Evolutionary conservation across 257 asterid genomes (phyloP), one percentile per base, ranked within the genome.

Genomic region (Coffea eugenioides): DNA sequence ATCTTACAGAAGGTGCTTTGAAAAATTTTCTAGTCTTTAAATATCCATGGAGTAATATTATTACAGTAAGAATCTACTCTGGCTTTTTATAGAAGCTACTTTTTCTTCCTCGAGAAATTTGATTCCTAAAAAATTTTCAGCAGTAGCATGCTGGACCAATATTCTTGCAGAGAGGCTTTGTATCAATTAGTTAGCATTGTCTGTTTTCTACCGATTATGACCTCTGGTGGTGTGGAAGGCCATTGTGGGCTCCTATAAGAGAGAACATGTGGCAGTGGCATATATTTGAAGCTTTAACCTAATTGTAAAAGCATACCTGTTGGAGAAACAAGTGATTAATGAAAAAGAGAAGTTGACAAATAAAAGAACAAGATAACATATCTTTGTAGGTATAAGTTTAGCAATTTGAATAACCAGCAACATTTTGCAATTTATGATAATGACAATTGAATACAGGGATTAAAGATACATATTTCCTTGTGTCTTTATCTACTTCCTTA

Each of bases 1-100:
- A 84, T 79, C 77, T 76, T 51, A 41, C 66, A 77, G 73, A 59
- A 49, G 68, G 45, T 83, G 81, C 84, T 85, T 82, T 76, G 43
- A 73, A 75, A 16, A 65, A 77, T 64, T 25, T 67, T 31, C 39
- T 72, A 39, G 34, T 39, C 43, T 76, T 36, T 56, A 73, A 65
- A 43, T 41, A 36, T 45, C 66, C 66, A 31, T 70, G 45, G 43
- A 41, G 64, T 79, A 57, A 81, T 72, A 73, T 77, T 45, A 74
- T 75, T 73, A 52, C 49, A 71, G 73, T 57, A 56, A 76, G 65
- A 73, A 77, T 76, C 71, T 70, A 71, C 65, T 69, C 52, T 54
- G 59, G 39, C 8, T 57, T 23, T 27, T 51, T 69, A n/a, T 73
- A 34, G 77, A 64, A 73, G 54, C 74, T 64, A 14, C 52, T 74